Conservation (phyloP, 2,329 filamentous ascomycete species). For the Cladosporium velox region DNA sequence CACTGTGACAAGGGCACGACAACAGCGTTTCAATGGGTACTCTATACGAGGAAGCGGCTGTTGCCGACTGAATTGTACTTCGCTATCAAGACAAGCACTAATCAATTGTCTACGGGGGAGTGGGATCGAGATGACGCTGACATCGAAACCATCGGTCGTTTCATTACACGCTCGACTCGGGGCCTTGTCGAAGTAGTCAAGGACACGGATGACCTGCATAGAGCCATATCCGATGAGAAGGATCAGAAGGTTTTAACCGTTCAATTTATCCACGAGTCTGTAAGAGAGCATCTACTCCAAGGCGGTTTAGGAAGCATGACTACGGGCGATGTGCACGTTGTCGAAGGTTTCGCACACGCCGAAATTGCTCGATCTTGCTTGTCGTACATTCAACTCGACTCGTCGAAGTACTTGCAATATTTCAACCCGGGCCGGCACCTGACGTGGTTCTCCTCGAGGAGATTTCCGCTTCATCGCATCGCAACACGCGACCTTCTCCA, state of each 20-base stretch:
- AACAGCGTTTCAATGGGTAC: not conserved
- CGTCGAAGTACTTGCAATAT: not conserved
- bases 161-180: not conserved
- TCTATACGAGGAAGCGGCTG: accelerated
- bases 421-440: not conserved
- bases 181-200: not conserved
- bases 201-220: no score
- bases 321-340: not conserved
- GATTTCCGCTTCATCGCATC: not conserved
- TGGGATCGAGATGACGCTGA: not conserved
- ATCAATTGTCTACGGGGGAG: not conserved
- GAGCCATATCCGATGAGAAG: no score
- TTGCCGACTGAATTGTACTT: not conserved
- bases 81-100: not conserved
- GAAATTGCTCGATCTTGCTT: not conserved
- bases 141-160: not conserved
- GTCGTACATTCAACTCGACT: not conserved
- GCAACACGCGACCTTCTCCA: not conserved
- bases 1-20: not conserved
- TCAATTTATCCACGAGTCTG: constrained; percentile 13
- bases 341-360: not conserved
- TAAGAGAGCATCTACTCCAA: constrained; percentile 8
- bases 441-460: not conserved
- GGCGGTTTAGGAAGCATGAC: not conserved
- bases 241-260: no score